Percentiles rank a stretch among this genome's conserved stretches.
Evolutionary conservation across 345 rosid species (phyloP).

Genomic region (Gynandropsis gynandra): DNA sequence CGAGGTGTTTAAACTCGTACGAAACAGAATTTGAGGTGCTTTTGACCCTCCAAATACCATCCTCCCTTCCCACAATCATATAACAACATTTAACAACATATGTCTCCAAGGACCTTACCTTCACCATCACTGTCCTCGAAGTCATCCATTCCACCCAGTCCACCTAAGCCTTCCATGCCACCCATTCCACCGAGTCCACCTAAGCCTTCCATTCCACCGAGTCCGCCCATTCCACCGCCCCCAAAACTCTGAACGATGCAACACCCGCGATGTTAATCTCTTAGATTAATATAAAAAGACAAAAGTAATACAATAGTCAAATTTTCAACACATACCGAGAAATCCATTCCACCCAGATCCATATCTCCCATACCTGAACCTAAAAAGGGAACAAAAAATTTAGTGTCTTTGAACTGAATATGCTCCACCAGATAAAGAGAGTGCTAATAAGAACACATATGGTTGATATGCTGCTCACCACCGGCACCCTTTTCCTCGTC

Average conservation of each 20-base stretch:
- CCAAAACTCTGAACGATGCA: conserved; percentile 25
- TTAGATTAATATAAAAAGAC: conserved; percentile 4
- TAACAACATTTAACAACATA: not conserved
- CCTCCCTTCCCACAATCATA: not conserved
- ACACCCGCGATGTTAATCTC: conserved; percentile 11
- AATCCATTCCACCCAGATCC: conserved; percentile 32
- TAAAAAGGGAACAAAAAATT: conserved; percentile 22
- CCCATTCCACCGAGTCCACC: conserved; percentile 18
- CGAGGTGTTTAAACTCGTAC: not conserved
- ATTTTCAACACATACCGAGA: conserved; percentile 28
- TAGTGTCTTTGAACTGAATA: not conserved
- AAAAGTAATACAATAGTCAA: conserved; percentile 4
- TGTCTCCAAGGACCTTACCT: conserved; percentile 35
- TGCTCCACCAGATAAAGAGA: not conserved
- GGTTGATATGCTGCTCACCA: conserved; percentile 17
- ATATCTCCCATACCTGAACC: conserved; percentile 35
- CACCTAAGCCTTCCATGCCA: conserved; percentile 30
- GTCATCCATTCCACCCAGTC: conserved; percentile 46
- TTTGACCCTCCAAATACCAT: not conserved
- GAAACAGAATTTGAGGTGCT: not conserved
- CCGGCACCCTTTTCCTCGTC: conserved; percentile 54
- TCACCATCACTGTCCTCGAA: conserved; percentile 88
- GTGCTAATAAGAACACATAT: conserved; percentile 1
- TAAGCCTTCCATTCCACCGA: not conserved
- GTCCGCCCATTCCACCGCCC: conserved; percentile 26